These are phyloP conservation scores for Coccinonectria pachysandricola DNA, from an alignment of 2,329 filamentous ascomycete genomes.

Conservation along the genomic window DNA sequence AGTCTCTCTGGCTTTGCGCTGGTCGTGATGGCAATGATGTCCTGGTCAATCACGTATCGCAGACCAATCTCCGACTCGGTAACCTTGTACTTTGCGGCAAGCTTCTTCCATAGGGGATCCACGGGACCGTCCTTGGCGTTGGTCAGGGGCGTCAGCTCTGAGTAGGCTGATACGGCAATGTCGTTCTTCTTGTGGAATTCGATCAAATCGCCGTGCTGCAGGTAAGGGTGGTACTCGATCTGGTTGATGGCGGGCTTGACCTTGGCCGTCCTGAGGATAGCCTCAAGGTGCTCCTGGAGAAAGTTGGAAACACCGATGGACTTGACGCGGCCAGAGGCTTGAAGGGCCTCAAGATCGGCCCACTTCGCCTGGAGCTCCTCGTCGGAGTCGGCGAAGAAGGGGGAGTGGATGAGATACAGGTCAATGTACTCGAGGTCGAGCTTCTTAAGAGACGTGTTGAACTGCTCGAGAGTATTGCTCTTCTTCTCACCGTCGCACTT, in stretches of 20 bases:
- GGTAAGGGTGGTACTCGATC: conserved; percentile 71
- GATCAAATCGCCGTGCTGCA: conserved; percentile 53
- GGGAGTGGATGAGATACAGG: conserved; percentile 55
- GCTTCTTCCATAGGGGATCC: conserved; percentile 36
- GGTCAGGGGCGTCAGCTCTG: conserved; percentile 41
- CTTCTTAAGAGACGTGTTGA: conserved; percentile 51
- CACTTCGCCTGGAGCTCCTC: conserved; percentile 48
- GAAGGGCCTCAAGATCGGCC: conserved; percentile 55
- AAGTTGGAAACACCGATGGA: conserved; percentile 77
- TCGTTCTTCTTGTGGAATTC: conserved; percentile 45
- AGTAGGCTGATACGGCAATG: conserved; percentile 48
- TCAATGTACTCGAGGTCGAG: conserved; percentile 64
- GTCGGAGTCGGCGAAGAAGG: conserved; percentile 39
- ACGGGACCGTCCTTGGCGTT: conserved; percentile 41
- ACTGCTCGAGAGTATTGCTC: conserved; percentile 35
- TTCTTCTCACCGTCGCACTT: conserved; percentile 37
- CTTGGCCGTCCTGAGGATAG: conserved; percentile 46
- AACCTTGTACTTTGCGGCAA: conserved; percentile 50
- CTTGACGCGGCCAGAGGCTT: conserved; percentile 52
- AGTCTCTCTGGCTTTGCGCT: conserved; percentile 48
- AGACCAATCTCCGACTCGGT: conserved; percentile 45
- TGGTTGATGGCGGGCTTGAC: conserved; percentile 63
- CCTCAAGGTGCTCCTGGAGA: conserved; percentile 42
- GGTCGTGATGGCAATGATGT: conserved; percentile 48
- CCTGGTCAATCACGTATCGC: conserved; percentile 51